These are phyloP conservation scores for Acacia acuminata DNA, from an alignment of 306 rosid genomes.

Conservation along the genomic window DNA sequence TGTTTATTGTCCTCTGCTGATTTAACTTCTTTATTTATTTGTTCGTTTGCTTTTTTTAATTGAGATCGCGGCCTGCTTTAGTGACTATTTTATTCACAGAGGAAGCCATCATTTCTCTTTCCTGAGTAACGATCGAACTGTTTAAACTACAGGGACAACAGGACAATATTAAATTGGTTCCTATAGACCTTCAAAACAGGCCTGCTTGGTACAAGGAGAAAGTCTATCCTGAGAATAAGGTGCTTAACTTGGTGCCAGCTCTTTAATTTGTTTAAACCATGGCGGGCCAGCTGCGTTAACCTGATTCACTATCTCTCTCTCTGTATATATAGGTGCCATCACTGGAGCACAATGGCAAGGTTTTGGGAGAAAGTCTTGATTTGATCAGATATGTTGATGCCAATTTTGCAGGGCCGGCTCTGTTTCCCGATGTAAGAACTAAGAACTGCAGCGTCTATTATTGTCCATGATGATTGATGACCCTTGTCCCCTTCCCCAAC, in stretches of 20 bases:
- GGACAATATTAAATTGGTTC: slow-evolving; percentile 69
- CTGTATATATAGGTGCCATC: slow-evolving; percentile 63
- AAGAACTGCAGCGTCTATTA: slow-evolving; percentile 29
- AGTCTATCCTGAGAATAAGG: slow-evolving; percentile 75
- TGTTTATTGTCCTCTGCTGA: not conserved
- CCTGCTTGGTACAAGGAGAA: slow-evolving; percentile 95
- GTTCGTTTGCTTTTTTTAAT: not conserved
- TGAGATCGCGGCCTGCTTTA: not conserved
- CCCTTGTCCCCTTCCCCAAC: not conserved
- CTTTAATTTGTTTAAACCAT: not conserved
- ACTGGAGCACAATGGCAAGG: slow-evolving; percentile 84
- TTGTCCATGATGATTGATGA: not conserved
- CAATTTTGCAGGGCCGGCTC: slow-evolving; percentile 54
- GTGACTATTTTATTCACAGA: not conserved
- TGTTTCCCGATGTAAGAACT: slow-evolving; percentile 61
- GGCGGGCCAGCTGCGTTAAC: not conserved
- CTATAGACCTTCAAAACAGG: slow-evolving; percentile 61
- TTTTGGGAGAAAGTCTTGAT: slow-evolving; percentile 88
- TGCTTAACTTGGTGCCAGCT: slow-evolving; percentile 12
- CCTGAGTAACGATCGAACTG: not conserved
- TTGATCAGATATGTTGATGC: slow-evolving; percentile 72
- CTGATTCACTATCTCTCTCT: not conserved
- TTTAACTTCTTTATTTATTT: not conserved
- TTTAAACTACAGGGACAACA: slow-evolving; percentile 58
- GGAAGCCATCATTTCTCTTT: not conserved